phyloP scores from a whole-genome alignment of 1,139 yeast genomes.

The Suhomyces wounanorum region DNA sequence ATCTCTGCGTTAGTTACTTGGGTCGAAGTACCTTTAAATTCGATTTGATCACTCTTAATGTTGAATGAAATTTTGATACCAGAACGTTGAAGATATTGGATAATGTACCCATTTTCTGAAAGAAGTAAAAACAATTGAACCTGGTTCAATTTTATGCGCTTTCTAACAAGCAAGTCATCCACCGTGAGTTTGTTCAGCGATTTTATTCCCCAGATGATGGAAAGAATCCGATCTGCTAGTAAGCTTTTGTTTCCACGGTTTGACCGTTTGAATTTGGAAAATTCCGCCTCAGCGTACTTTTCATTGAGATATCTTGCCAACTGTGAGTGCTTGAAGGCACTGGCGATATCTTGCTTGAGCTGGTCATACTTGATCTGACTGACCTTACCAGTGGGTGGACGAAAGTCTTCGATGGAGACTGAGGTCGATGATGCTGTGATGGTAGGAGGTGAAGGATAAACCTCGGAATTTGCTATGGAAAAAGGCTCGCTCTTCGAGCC shows the following conservation, averaged over 20 bases:
- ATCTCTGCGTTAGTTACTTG: constrained; percentile 40
- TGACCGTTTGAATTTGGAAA: constrained; percentile 17
- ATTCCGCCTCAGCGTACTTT: constrained; percentile 13
- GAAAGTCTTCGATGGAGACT: constrained; percentile 15
- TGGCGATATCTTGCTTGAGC: constrained; percentile 17
- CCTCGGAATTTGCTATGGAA: constrained; percentile 4
- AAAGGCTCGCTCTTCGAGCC: constrained; percentile 3
- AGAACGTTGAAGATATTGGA: constrained; percentile 52
- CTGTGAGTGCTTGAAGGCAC: constrained; percentile 18
- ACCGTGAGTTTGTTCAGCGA: constrained; percentile 31
- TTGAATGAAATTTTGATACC: constrained; percentile 56
- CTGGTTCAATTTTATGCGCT: constrained; percentile 39
- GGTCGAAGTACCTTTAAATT: constrained; percentile 33
- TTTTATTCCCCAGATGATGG: constrained; percentile 42
- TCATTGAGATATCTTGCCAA: constrained; percentile 14
- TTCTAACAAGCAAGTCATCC: constrained; percentile 42
- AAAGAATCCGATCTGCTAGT: constrained; percentile 28
- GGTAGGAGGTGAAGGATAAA: constrained; percentile 2
- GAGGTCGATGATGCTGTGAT: constrained; percentile 6
- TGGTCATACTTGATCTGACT: constrained; percentile 15
- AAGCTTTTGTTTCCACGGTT: constrained; percentile 15
- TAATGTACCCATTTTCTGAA: constrained; percentile 47
- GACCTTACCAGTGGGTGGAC: constrained; percentile 12
- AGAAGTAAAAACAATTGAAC: constrained; percentile 53
- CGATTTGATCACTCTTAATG: constrained; percentile 20